Percentiles rank a stretch among this genome's conserved stretches.
These are phyloP conservation scores for Incumbomyces lentus DNA, from an alignment of 2,329 filamentous ascomycete genomes.

Conservation along the genomic window DNA sequence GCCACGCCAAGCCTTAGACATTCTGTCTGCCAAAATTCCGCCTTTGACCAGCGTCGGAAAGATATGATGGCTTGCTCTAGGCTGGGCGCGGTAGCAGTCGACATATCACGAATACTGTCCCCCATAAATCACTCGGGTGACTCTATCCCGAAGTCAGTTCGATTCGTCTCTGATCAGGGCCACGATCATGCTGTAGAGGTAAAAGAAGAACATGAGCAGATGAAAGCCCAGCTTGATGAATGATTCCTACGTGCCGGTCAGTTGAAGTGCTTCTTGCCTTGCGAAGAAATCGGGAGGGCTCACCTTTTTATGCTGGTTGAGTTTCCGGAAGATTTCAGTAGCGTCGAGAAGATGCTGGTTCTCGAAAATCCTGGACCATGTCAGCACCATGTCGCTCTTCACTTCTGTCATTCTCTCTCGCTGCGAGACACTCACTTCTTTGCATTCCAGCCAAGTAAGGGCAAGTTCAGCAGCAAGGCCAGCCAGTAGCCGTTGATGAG, in stretches of 20 bases:
- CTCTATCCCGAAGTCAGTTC: constrained; percentile 48
- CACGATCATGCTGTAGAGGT: constrained; percentile 97
- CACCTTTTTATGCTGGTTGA: constrained; percentile 99
- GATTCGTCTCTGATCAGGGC: constrained; percentile 93
- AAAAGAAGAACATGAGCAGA: constrained; percentile 99
- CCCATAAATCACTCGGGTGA: constrained; percentile 30
- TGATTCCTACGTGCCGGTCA: constrained; percentile 60
- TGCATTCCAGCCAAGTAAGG: constrained; percentile 81
- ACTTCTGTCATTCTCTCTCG: background rate
- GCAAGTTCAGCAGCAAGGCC: constrained; percentile 81
- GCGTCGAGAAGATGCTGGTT: constrained; percentile 95
- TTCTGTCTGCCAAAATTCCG: no score
- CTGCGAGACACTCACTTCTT: constrained; percentile 69
- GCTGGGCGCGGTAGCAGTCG: background rate
- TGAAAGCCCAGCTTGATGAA: constrained; percentile 99
- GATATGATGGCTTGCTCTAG: background rate
- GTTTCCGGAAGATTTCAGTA: constrained; percentile 97
- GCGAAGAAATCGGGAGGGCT: background rate
- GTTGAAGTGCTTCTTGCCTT: background rate
- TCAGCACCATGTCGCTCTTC: background rate
- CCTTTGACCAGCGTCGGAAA: no score
- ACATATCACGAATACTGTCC: constrained; percentile 9
- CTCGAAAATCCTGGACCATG: constrained; percentile 66
- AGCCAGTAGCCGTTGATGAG: constrained; percentile 99
- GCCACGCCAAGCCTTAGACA: no score